A percentile compares a stretch with the other conserved stretches of the same genome.
Evolutionary conservation across 2,329 filamentous ascomycete genomes (phyloP).

Genomic region (Fusarium verrucosum): DNA sequence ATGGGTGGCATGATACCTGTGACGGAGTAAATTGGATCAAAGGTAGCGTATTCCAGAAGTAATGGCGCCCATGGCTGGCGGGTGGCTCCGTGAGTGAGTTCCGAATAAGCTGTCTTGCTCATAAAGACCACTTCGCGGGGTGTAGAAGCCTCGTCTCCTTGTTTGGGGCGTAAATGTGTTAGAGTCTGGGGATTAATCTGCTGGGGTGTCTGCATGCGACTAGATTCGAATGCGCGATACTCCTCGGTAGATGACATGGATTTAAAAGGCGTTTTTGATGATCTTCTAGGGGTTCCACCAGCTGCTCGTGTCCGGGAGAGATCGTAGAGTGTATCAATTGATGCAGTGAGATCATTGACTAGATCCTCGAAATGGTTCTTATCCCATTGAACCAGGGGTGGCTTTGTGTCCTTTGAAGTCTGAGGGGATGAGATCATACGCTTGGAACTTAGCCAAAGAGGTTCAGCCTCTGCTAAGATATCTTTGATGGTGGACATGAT

Average conservation of each 20-base stretch:
- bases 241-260: constrained; percentile 55
- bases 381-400: constrained; percentile 70
- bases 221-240: constrained; percentile 64
- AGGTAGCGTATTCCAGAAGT: constrained; percentile 75
- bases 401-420: constrained; percentile 62
- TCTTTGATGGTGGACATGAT: constrained; percentile 85
- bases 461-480: constrained; percentile 78
- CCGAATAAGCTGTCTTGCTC: constrained; percentile 62
- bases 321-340: constrained; percentile 82
- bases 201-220: constrained; percentile 68
- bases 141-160: constrained; percentile 47
- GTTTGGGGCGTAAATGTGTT: constrained; percentile 57
- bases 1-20: constrained; percentile 72
- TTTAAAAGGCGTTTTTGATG: constrained; percentile 50
- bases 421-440: constrained; percentile 53
- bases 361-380: constrained; percentile 79
- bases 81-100: constrained; percentile 55
- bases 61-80: constrained; percentile 63
- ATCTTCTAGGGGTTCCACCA: constrained; percentile 47
- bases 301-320: constrained; percentile 72
- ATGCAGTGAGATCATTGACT: constrained; percentile 76
- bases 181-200: constrained; percentile 66
- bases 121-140: constrained; percentile 59
- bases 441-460: constrained; percentile 72
- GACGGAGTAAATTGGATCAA: constrained; percentile 68